Evolutionary conservation across 2,329 filamentous ascomycete species (phyloP), one percentile per base, ranked within the genome.

Genomic region (Helminthosporium solani): DNA sequence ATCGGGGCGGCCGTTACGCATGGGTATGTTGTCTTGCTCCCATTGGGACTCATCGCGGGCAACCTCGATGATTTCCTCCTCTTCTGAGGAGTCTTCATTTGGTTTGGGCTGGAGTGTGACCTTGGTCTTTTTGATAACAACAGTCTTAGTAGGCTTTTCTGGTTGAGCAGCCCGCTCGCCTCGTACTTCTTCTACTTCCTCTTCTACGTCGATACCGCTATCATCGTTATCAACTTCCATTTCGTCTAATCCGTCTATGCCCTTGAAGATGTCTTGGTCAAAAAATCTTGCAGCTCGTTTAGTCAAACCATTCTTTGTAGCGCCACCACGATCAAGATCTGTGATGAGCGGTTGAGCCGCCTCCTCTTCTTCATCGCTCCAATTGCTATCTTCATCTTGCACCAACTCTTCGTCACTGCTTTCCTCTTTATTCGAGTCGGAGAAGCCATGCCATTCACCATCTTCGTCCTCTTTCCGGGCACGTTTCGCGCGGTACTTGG

Each of bases 181-280:
- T 15, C 58, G 52, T 37, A 67, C 49, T 19, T 57, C 52, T 15
- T 59, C 53, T 37, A 67, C 64, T 23, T 61, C 62, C 8, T 61
- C 67, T 15, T 73, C 73, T 7, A 70, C 61, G 31, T 71, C 68
- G 23, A 70, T 70, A 5, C 67, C 68, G 33, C 67, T 70, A 44
- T 68, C 75, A 14, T 44, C 46, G 11, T 67, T 62, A 15, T 65
- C 63, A 42, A 76, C 75, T 27, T 74, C 66, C 20, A 81, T 77
- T 15, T 83, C 83, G 2, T 85, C 73, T 16, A 86, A 70, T 0
- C 82, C 87, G 18, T 83, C 82, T 43, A 97, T 84, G 31, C 84
- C 88, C 57, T 91, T 85, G 76, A 99, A 99, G 33, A 99, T 86
- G 56, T 96, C 91, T 66, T 96, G 92, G 59, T 88, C 87, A 69